Conservation (phyloP, 1,139 yeast species). For the Pichia terricola region DNA sequence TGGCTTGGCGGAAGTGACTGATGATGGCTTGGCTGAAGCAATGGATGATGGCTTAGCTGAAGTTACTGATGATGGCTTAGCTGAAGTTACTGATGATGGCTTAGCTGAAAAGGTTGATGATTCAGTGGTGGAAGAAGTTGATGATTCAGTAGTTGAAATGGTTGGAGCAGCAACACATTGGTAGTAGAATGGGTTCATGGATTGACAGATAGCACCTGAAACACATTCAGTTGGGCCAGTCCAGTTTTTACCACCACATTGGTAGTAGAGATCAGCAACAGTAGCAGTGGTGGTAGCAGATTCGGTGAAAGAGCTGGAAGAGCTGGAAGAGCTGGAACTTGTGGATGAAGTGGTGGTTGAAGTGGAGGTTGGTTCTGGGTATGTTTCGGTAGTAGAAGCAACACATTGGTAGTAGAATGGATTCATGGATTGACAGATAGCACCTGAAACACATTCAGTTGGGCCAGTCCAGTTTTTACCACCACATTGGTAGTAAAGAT, state of each 20-base stretch:
- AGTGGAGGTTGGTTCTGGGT: conserved; percentile 1
- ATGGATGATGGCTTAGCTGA: background rate
- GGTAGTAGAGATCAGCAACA: conserved; percentile 4
- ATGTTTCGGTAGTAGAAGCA: background rate
- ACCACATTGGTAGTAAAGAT: conserved; percentile 13
- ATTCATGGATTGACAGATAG: conserved; percentile 8
- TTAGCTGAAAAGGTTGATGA: background rate
- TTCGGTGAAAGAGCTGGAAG: background rate
- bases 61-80: background rate
- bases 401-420: conserved; percentile 11
- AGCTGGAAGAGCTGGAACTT: conserved; percentile 4
- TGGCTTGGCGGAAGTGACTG: background rate
- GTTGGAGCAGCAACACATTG: conserved; percentile 11
- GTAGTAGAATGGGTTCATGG: conserved; percentile 11
- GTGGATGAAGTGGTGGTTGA: conserved; percentile 1
- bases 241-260: conserved; percentile 15
- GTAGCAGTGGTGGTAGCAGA: background rate
- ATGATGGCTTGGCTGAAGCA: background rate
- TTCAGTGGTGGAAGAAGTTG: background rate
- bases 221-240: conserved; percentile 11
- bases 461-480: conserved; percentile 10
- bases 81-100: background rate
- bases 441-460: conserved; percentile 3
- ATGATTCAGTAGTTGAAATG: background rate
- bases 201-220: conserved; percentile 7